Conservation (phyloP, 108 stramenopile species). For the Skeletonema marinoi region DNA sequence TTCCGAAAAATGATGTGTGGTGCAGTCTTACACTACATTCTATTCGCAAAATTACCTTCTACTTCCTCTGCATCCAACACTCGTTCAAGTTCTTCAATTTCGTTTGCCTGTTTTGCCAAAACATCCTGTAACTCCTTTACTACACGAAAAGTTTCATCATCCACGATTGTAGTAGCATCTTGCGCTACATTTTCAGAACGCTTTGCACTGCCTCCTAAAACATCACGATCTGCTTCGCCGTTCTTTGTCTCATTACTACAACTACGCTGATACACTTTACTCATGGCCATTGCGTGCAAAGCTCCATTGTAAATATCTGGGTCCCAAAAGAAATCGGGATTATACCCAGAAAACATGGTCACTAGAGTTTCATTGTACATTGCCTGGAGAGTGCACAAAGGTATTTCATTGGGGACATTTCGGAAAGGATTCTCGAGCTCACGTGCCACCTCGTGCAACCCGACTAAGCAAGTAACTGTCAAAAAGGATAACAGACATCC, state of each 20-base stretch:
- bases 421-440: slow-evolving; percentile 83
- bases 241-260: slow-evolving; percentile 14
- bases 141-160: neutral
- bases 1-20: too few species aligned
- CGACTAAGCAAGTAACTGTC: slow-evolving; percentile 59
- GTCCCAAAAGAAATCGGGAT: slow-evolving; percentile 55
- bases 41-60: too few species aligned
- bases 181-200: neutral
- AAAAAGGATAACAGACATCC: slow-evolving; percentile 58
- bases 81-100: slow-evolving; percentile 18
- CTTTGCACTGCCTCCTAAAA: neutral
- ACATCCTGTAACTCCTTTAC: slow-evolving; percentile 7
- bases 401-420: slow-evolving; percentile 81
- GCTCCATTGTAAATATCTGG: slow-evolving; percentile 30
- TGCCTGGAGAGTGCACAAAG: slow-evolving; percentile 66
- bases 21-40: too few species aligned
- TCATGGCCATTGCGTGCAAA: slow-evolving; percentile 14
- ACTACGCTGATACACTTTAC: slow-evolving; percentile 8
- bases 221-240: slow-evolving; percentile 9
- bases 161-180: neutral
- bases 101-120: slow-evolving; percentile 18
- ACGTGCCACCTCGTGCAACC: slow-evolving; percentile 74
- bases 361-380: slow-evolving; percentile 53
- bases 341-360: slow-evolving; percentile 48
- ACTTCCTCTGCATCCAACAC: slow-evolving; percentile 23